A percentile compares a stretch with the other conserved stretches of the same genome.
These are phyloP conservation scores for Mucor mucedo DNA, from an alignment of 371 early-diverging fungal species.

Conservation along the genomic window DNA sequence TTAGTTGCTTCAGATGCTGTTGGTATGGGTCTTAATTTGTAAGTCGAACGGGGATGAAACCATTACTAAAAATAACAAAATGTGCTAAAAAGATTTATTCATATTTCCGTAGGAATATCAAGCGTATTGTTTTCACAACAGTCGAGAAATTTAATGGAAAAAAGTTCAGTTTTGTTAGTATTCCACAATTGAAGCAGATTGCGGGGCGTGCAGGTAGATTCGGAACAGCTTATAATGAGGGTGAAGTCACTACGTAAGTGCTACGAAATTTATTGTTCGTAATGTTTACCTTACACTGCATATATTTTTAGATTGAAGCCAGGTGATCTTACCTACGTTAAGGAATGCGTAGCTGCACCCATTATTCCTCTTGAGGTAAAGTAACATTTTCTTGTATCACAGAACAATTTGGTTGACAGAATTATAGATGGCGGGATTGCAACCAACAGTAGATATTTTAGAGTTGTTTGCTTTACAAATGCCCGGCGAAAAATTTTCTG, in stretches of 20 bases:
- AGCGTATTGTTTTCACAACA: constrained; percentile 82
- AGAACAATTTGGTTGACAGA: not conserved
- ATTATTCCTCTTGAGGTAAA: constrained; percentile 39
- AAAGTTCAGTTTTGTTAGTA: constrained; percentile 49
- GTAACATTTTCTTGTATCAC: not conserved
- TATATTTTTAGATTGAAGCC: constrained; percentile 23
- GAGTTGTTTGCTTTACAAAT: constrained; percentile 80
- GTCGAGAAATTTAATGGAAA: constrained; percentile 83
- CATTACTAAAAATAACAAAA: not conserved
- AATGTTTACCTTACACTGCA: not conserved
- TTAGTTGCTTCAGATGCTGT: constrained; percentile 96
- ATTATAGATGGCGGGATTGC: constrained; percentile 75
- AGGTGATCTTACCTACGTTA: constrained; percentile 37
- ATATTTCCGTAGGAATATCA: constrained; percentile 69
- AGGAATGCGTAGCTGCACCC: constrained; percentile 38
- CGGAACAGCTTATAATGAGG: constrained; percentile 64
- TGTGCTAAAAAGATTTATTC: not conserved
- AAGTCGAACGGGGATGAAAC: constrained; percentile 26
- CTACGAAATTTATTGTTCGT: not conserved
- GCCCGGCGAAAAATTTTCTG: constrained; percentile 66
- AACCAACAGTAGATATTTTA: constrained; percentile 80
- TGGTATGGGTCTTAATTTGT: constrained; percentile 97
- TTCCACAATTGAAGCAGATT: constrained; percentile 91
- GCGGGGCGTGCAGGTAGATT: constrained; percentile 96
- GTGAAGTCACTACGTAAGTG: constrained; percentile 69